These are phyloP conservation scores for Nepenthes mirabilis DNA, from an alignment of 148 eudicot genomes.

Conservation along the genomic window DNA sequence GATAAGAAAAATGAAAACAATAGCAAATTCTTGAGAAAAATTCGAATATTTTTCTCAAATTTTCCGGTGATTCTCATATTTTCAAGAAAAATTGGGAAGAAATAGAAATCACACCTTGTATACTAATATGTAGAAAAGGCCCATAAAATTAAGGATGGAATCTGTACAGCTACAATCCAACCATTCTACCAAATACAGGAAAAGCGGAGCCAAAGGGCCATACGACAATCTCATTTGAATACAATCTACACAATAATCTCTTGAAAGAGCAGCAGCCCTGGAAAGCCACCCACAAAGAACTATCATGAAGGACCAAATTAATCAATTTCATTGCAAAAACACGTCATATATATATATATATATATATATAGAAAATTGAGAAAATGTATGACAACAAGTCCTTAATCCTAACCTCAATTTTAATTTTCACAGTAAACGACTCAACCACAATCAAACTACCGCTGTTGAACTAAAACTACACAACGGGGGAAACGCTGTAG, in stretches of 20 bases:
- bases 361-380: too few species aligned
- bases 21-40: not conserved
- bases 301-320: not conserved
- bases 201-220: conserved; percentile 68
- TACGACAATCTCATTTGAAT: conserved; percentile 67
- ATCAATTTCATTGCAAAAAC: not conserved
- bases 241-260: conserved; percentile 52
- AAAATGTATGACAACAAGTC: not conserved
- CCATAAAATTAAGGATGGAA: conserved; percentile 48
- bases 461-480: too few species aligned
- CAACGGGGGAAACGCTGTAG: too few species aligned
- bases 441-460: not conserved
- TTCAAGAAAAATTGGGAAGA: not conserved
- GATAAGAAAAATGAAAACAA: not conserved
- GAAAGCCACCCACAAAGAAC: not conserved
- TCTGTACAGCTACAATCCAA: conserved; percentile 74
- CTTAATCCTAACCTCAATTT: not conserved
- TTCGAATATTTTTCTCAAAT: not conserved
- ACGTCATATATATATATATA: too few species aligned
- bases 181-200: conserved; percentile 69
- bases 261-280: conserved; percentile 79
- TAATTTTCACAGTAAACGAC: not conserved
- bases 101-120: conserved; percentile 28
- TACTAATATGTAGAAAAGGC: conserved; percentile 64
- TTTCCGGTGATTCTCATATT: too few species aligned